Conservation (phyloP, 192 early-diverging fungal species). For the Glomus cerebriforme region DNA sequence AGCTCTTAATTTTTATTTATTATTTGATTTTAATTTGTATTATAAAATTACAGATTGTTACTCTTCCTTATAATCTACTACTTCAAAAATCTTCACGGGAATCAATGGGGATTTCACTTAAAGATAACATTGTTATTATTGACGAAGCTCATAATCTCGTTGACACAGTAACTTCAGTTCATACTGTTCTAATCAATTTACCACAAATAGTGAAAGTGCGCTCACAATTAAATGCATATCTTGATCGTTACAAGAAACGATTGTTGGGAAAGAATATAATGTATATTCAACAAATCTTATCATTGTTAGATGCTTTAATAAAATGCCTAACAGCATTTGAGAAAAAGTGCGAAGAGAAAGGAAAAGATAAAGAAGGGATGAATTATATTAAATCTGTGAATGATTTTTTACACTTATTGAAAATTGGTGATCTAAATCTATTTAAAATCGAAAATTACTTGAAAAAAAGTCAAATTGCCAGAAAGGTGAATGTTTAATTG, state of each 20-base stretch:
- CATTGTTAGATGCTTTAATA: constrained; percentile 56
- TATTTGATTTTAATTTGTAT: constrained; percentile 1
- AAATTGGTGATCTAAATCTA: constrained; percentile 81
- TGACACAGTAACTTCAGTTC: constrained; percentile 71
- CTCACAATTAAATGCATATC: constrained; percentile 67
- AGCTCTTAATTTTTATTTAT: background rate
- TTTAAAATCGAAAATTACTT: constrained; percentile 76
- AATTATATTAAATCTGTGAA: constrained; percentile 55
- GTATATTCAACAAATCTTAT: constrained; percentile 76
- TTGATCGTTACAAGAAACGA: constrained; percentile 64
- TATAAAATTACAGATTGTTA: constrained; percentile 62
- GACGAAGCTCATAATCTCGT: constrained; percentile 82
- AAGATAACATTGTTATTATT: constrained; percentile 78
- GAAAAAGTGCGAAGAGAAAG: constrained; percentile 22
- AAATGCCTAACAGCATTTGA: constrained; percentile 47
- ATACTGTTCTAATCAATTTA: constrained; percentile 62
- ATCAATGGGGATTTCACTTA: constrained; percentile 69
- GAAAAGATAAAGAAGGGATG: constrained; percentile 22
- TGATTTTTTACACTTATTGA: constrained; percentile 68
- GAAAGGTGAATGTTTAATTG: constrained; percentile 49
- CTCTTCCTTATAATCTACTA: constrained; percentile 87
- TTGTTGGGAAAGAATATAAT: constrained; percentile 71
- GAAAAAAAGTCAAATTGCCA: constrained; percentile 65
- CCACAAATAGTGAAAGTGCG: constrained; percentile 52
- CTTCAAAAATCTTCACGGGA: constrained; percentile 75